These are phyloP conservation scores for Thermothelomyces thermophilus DNA, from an alignment of 2,329 filamentous ascomycete genomes.

Conservation along the genomic window DNA sequence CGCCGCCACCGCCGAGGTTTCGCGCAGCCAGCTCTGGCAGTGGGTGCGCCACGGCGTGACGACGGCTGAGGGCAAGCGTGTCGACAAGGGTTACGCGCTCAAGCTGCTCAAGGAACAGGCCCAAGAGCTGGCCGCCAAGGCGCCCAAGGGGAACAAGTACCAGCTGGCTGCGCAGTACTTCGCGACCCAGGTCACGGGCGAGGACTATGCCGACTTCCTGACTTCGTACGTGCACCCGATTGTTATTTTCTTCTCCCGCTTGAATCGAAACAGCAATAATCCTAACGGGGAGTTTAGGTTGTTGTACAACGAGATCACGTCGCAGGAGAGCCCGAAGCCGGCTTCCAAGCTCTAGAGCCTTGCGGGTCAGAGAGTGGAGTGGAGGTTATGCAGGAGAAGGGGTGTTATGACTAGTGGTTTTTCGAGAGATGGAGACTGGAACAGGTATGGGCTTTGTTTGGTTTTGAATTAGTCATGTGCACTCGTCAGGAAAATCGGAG, in stretches of 20 bases:
- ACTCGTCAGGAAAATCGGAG: no score
- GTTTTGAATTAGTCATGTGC: no score
- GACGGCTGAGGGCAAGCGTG: constrained; percentile 81
- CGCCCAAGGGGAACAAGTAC: constrained; percentile 84
- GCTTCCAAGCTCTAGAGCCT: constrained; percentile 57
- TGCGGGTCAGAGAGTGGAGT: not conserved
- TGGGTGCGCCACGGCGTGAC: constrained; percentile 72
- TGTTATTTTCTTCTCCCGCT: not conserved
- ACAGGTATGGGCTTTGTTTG: not conserved
- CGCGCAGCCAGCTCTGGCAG: constrained; percentile 91
- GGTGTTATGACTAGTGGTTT: not conserved
- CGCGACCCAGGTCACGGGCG: constrained; percentile 83
- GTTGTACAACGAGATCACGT: constrained; percentile 82
- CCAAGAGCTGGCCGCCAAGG: constrained; percentile 65
- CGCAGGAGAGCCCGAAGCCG: constrained; percentile 53
- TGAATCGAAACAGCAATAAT: constrained; percentile 7
- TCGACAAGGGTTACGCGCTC: constrained; percentile 88
- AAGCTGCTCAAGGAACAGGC: constrained; percentile 82
- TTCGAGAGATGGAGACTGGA: not conserved
- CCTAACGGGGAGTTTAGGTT: constrained; percentile 43
- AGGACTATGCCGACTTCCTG: constrained; percentile 96
- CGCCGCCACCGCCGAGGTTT: constrained; percentile 93
- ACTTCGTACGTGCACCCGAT: constrained; percentile 56
- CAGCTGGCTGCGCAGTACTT: constrained; percentile 90
- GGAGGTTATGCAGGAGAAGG: not conserved